Conservation (phyloP, 2,329 filamentous ascomycete genomes). For the Verruconis gallopava region DNA sequence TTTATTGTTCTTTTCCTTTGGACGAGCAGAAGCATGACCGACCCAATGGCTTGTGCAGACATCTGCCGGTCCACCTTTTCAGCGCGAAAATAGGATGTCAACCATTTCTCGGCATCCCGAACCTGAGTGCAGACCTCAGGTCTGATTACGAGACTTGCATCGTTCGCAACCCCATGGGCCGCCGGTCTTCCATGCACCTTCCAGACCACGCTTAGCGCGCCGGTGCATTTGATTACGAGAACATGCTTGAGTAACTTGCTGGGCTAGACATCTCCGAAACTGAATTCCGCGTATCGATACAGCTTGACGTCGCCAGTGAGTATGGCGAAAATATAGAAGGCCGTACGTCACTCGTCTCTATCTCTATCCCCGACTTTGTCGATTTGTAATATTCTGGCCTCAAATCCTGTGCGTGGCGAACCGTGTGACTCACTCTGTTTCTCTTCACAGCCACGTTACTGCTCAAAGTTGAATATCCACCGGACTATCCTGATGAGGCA, state of each 20-base stretch:
- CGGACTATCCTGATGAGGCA: conserved; percentile 76
- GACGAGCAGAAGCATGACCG: too few relatives aligned
- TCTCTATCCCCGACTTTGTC: conserved; percentile 1
- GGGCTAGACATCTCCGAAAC: conserved; percentile 71
- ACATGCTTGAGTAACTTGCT: conserved; percentile 2
- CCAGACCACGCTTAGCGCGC: neutral
- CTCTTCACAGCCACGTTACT: conserved; percentile 50
- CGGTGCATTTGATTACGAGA: too few relatives aligned
- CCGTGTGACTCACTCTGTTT: neutral
- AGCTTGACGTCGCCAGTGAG: conserved; percentile 62
- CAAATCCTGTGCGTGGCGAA: too few relatives aligned
- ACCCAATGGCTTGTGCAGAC: too few relatives aligned
- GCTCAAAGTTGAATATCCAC: conserved; percentile 80
- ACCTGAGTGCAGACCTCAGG: too few relatives aligned
- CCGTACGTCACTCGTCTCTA: conserved; percentile 25
- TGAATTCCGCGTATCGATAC: conserved; percentile 74
- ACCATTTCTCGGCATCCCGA: too few relatives aligned
- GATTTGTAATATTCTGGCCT: too few relatives aligned
- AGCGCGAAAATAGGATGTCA: too few relatives aligned
- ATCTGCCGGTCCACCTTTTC: too few relatives aligned
- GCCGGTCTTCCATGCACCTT: neutral
- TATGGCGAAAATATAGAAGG: conserved; percentile 48
- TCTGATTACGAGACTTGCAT: too few relatives aligned
- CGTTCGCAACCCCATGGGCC: too few relatives aligned
- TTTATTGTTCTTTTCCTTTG: too few relatives aligned